Base-by-base conservation (phyloP, 2,329 filamentous ascomycete species). In the Alternaria gaisen region DNA sequence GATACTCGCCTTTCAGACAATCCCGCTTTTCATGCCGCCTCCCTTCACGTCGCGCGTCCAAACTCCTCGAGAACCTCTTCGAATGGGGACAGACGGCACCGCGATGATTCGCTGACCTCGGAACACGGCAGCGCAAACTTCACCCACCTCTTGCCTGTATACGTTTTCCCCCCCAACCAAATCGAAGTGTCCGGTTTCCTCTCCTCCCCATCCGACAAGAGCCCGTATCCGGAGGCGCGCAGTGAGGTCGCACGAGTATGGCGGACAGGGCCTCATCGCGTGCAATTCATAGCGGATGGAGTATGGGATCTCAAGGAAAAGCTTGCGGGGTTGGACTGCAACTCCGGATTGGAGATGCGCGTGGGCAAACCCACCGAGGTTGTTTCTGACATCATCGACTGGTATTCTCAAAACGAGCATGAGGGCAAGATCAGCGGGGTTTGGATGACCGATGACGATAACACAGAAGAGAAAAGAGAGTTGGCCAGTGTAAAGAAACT, bases 1-100 rank as follows among this genome's bases (percentile, higher is more conserved):
- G 92, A 94, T 74, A 82, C 93, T 20, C 89, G 92, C 61, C 82
- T 91, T 26, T 83, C 86, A 28, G 91, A 94, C 77, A 94, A 94
- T 71, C 91, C 91, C 0, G 83, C 93, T 42, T 84, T 94, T 20
- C 83, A 92, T 72, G 81, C 84, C 60, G 77, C 85, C 7, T 78
- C 81, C 26, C 75, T 76, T n/a, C 51, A 66, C 40, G 44, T 63
- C 14, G 58, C 62, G 40, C 55, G 59, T 30, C 50, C 59, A 30
- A 61, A 56, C 47, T 46, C 62, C 12, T 40, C 52, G 20, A 64
- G 41, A 53, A 48, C 53, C 16, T 54, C 53, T 42, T 40, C 62
- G 8, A 34, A 46, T 24, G 48, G 63, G 18, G 67, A 69, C 28
- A 59, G 43, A 30, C 67, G 65, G 51, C 80, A 80, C 60, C 86